These are phyloP conservation scores for Aspergillus mulundensis DNA, from an alignment of 495 filamentous ascomycete genomes.

Conservation along the genomic window DNA sequence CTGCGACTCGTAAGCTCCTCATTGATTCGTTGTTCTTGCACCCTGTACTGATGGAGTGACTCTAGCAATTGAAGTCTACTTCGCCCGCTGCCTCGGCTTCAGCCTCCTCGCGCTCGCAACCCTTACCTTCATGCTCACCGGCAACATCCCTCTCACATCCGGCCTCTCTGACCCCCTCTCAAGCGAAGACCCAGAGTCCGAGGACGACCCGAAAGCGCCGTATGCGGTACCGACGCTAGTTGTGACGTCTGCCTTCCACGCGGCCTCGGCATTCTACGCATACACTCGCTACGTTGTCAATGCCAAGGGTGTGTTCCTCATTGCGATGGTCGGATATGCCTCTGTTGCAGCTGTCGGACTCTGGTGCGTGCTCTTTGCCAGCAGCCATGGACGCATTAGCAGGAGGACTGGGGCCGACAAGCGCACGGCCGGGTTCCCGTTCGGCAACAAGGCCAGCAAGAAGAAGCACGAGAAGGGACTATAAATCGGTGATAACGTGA, in stretches of 20 bases:
- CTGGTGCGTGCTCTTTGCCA: constrained; percentile 75
- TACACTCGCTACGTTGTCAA: constrained; percentile 60
- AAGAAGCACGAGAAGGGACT: constrained; percentile 43
- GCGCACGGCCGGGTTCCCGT: constrained; percentile 77
- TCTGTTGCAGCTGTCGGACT: constrained; percentile 57
- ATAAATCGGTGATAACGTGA: background rate
- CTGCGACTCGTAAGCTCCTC: constrained; percentile 47
- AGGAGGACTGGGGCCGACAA: constrained; percentile 74
- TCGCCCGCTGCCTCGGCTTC: constrained; percentile 66
- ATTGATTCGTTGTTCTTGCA: background rate
- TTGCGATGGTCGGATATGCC: constrained; percentile 50
- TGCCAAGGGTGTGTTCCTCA: constrained; percentile 48
- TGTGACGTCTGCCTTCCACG: constrained; percentile 64
- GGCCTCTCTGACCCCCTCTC: constrained; percentile 37
- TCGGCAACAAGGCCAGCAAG: constrained; percentile 51
- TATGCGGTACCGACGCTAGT: constrained; percentile 66
- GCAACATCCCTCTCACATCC: constrained; percentile 66
- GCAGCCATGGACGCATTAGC: constrained; percentile 57
- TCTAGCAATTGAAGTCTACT: constrained; percentile 66
- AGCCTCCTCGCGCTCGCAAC: constrained; percentile 61
- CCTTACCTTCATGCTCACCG: constrained; percentile 65
- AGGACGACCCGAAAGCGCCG: constrained; percentile 54
- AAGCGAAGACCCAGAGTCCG: constrained; percentile 29
- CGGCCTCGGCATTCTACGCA: constrained; percentile 57
- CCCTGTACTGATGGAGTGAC: background rate